A percentile compares a stretch with the other conserved stretches of the same genome.
Evolutionary conservation across 176 grass and related monocot species (phyloP).

Genomic region (Pharus latifolius): DNA sequence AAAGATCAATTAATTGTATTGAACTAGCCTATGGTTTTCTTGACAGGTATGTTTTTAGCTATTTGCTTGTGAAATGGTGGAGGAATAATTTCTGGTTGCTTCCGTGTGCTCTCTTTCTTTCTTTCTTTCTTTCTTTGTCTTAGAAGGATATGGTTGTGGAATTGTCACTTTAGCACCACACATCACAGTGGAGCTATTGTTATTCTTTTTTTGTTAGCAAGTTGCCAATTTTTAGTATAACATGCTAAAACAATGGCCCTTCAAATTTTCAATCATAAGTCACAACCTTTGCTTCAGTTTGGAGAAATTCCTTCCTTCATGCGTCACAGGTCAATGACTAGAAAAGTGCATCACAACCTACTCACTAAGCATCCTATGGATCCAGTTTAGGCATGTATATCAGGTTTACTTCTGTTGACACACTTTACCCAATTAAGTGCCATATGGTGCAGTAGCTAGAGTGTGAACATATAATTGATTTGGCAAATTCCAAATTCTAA

Average conservation of each 20-base stretch:
- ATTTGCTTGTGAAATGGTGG: slow-evolving; percentile 13
- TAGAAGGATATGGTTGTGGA: slow-evolving; percentile 6
- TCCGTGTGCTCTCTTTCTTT: not conserved
- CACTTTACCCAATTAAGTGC: too few relatives aligned
- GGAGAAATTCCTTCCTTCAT: not conserved
- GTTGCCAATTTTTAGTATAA: not conserved
- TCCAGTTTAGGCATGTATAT: not conserved
- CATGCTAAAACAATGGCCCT: not conserved
- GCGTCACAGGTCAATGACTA: not conserved
- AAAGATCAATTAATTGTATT: slow-evolving; percentile 11
- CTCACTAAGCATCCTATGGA: not conserved
- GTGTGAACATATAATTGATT: too few relatives aligned
- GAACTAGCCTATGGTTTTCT: slow-evolving; percentile 12
- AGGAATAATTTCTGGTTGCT: slow-evolving; percentile 18
- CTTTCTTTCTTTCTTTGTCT: not conserved
- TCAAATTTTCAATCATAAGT: not conserved
- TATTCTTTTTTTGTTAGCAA: not conserved
- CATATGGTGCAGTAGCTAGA: too few relatives aligned
- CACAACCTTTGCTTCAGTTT: slow-evolving; percentile 9
- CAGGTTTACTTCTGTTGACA: too few relatives aligned
- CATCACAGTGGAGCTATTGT: not conserved
- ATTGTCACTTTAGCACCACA: slow-evolving; percentile 5
- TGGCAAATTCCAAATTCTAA: too few relatives aligned
- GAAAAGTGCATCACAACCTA: not conserved
- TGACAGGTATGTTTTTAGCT: slow-evolving; percentile 2